A percentile compares a stretch with the other conserved stretches of the same genome.
phyloP scores from a whole-genome alignment of 2,329 filamentous ascomycete genomes.

The Lasiodiplodia gonubiensis region DNA sequence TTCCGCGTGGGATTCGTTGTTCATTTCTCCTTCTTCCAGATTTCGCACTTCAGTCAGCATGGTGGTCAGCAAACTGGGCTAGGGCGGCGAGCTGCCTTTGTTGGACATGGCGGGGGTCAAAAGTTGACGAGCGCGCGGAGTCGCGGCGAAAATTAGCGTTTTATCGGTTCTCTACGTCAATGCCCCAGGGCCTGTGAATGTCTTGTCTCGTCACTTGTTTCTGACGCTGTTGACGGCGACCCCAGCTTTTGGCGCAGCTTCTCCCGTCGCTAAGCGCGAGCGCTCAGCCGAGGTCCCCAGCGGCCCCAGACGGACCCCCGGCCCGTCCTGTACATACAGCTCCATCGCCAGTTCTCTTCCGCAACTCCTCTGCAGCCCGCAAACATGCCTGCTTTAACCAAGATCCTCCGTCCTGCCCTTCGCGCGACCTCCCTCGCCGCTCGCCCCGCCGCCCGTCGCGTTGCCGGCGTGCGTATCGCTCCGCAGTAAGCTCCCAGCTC shows the following conservation, averaged over 20 bases:
- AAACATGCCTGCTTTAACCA: slow-evolving; percentile 38
- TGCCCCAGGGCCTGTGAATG: background rate
- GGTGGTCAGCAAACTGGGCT: slow-evolving; percentile 23
- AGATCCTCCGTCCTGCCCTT: slow-evolving; percentile 41
- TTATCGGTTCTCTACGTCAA: background rate
- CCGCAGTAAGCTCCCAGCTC: slow-evolving; percentile 27
- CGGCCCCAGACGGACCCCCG: slow-evolving; percentile 6
- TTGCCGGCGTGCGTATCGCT: slow-evolving; percentile 25
- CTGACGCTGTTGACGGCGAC: background rate
- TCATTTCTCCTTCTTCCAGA: background rate
- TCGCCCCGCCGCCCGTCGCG: slow-evolving; percentile 18
- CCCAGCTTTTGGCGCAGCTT: slow-evolving; percentile 26
- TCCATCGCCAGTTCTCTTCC: background rate
- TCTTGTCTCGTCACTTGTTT: background rate
- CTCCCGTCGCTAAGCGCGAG: background rate
- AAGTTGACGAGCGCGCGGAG: slow-evolving; percentile 24
- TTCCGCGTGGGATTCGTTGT: slow-evolving; percentile 22
- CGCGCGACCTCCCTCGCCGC: slow-evolving; percentile 35
- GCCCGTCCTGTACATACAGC: background rate
- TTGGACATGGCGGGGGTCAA: slow-evolving; percentile 23
- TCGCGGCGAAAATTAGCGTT: slow-evolving; percentile 23
- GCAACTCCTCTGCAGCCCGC: background rate
- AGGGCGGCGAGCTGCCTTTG: slow-evolving; percentile 22
- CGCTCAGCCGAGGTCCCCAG: slow-evolving; percentile 25
- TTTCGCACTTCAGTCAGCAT: slow-evolving; percentile 12